These are phyloP conservation scores for Boletus rufocinnamomeus DNA, from an alignment of 768 basidiomycete genomes.

Conservation along the genomic window DNA sequence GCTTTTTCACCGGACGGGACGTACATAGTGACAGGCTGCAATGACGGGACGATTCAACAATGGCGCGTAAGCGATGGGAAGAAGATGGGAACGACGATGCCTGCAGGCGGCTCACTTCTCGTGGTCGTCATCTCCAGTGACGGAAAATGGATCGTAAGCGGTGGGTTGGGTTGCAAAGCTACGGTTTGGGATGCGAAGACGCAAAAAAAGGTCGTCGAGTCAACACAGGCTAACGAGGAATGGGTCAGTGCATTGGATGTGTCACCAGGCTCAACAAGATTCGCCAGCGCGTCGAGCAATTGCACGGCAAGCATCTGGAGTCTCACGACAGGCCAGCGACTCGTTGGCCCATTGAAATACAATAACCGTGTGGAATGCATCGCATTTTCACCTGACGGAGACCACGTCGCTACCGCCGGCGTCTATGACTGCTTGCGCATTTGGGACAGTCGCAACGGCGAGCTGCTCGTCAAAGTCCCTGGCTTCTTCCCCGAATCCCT, in stretches of 20 bases:
- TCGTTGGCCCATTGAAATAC: conserved; percentile 19
- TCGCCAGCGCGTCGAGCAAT: conserved; percentile 15
- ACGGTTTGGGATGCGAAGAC: conserved; percentile 17
- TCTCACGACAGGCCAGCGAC: conserved; percentile 11
- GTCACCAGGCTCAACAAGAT: conserved; percentile 20
- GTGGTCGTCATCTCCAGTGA: conserved; percentile 16
- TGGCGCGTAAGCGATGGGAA: conserved; percentile 14
- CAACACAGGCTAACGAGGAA: not conserved
- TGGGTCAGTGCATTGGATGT: conserved; percentile 16
- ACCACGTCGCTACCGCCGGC: conserved; percentile 15
- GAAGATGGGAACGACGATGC: conserved; percentile 14
- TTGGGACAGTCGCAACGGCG: conserved; percentile 15
- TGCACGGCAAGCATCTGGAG: conserved; percentile 11
- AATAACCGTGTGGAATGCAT: conserved; percentile 10
- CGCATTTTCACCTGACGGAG: conserved; percentile 19
- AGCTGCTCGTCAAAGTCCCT: not conserved
- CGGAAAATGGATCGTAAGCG: conserved; percentile 19
- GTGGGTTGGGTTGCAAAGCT: conserved; percentile 11
- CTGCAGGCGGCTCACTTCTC: conserved; percentile 6
- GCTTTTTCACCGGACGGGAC: conserved; percentile 19
- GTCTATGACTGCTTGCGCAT: conserved; percentile 11
- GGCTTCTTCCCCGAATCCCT: conserved; percentile 15
- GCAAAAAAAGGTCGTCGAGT: not conserved
- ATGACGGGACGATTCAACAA: conserved; percentile 14
- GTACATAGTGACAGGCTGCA: conserved; percentile 14